These are phyloP conservation scores for Pythium vanterpoolii DNA, from an alignment of 352 stramenopile genomes.

Conservation along the genomic window DNA sequence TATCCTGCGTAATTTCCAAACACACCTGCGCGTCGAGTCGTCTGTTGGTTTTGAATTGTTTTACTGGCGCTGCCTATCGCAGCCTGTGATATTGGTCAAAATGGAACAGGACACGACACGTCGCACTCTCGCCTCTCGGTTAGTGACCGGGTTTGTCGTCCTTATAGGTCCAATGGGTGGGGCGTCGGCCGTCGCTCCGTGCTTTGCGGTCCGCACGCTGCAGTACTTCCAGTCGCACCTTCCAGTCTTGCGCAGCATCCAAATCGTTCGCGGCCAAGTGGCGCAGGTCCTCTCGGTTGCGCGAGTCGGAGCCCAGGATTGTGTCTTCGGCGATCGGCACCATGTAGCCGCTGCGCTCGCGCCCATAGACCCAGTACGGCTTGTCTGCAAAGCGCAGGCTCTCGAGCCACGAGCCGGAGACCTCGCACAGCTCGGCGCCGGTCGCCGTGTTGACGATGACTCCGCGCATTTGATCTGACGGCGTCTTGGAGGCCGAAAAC, in stretches of 20 bases:
- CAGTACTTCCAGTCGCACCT: constrained; percentile 76
- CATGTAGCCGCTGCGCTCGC: constrained; percentile 57
- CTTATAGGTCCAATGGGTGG: constrained; percentile 75
- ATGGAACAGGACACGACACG: background rate
- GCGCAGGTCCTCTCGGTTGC: constrained; percentile 67
- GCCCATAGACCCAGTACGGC: constrained; percentile 70
- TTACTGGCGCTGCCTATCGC: background rate
- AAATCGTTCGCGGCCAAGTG: constrained; percentile 63
- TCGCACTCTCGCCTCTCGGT: no score
- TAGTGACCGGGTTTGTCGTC: constrained; percentile 22
- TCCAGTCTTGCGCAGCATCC: constrained; percentile 83
- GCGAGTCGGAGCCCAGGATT: constrained; percentile 68
- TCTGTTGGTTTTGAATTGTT: background rate
- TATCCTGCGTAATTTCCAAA: background rate
- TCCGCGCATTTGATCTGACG: constrained; percentile 69
- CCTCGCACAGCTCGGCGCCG: constrained; percentile 61
- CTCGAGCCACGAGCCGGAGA: constrained; percentile 78
- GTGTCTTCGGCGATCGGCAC: constrained; percentile 52
- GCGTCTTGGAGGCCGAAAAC: constrained; percentile 75
- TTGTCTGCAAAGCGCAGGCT: constrained; percentile 63
- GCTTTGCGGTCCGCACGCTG: constrained; percentile 76
- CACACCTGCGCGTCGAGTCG: background rate
- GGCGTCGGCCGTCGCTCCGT: constrained; percentile 63
- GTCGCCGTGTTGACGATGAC: constrained; percentile 64
- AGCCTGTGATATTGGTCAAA: background rate